phyloP scores from a whole-genome alignment of 257 asterid genomes.

The Solanum clarkiae region DNA sequence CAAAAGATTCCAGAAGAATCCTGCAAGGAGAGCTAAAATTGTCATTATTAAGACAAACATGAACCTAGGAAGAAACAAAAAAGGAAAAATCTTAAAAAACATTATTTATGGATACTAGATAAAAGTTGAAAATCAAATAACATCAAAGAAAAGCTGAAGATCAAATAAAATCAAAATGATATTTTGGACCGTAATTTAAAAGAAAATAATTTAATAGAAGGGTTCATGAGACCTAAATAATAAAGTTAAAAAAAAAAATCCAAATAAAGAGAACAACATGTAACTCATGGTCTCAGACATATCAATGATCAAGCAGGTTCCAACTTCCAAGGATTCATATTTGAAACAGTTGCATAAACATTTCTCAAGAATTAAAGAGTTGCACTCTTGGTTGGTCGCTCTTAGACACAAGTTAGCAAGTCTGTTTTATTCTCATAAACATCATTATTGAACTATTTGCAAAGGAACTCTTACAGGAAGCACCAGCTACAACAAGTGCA shows the following conservation, averaged over 20 bases:
- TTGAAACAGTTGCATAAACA: background rate
- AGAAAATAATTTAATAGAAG: background rate
- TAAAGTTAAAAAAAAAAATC: background rate
- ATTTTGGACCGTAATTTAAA: background rate
- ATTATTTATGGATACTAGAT: background rate
- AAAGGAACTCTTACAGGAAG: background rate
- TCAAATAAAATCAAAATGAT: background rate
- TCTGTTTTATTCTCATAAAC: background rate
- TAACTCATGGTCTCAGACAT: background rate
- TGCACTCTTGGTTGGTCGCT: background rate
- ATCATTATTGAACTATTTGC: background rate
- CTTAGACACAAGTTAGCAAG: background rate
- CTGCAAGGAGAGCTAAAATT: conserved; percentile 14
- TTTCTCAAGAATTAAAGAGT: background rate
- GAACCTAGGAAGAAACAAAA: background rate
- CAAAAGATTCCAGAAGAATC: conserved; percentile 80
- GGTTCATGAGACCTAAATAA: background rate
- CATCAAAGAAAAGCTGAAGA: background rate
- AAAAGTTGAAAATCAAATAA: background rate
- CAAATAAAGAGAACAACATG: background rate
- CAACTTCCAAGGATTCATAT: background rate
- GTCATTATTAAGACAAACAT: background rate
- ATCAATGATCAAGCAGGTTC: background rate
- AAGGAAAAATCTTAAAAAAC: background rate
- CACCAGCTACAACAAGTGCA: background rate